phyloP scores from a whole-genome alignment of 768 basidiomycete species.

The Mycena sanguinolenta region DNA sequence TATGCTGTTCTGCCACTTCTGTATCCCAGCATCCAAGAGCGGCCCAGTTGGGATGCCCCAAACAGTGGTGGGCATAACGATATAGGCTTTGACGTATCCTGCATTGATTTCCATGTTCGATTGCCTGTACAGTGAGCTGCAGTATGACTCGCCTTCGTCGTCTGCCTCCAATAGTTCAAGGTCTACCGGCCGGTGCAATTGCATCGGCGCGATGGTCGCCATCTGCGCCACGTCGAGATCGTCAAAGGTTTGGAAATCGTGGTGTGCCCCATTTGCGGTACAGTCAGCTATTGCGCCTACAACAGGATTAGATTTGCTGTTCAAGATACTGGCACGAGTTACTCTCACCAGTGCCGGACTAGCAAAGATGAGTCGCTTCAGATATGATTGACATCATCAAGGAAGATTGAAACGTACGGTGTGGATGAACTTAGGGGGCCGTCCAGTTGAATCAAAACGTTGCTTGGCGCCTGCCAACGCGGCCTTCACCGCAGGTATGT shows the following conservation, averaged over 20 bases:
- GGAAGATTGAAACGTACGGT: slow-evolving; percentile 18
- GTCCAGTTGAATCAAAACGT: slow-evolving; percentile 20
- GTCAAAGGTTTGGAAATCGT: slow-evolving; percentile 42
- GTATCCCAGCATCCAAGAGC: slow-evolving; percentile 28
- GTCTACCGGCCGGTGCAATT: slow-evolving; percentile 51
- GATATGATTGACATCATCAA: neutral
- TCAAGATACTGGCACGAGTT: neutral
- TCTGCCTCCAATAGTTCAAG: slow-evolving; percentile 48
- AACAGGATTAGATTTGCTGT: neutral
- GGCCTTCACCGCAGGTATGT: slow-evolving; percentile 20
- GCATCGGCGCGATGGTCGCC: slow-evolving; percentile 43
- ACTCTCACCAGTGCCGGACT: slow-evolving; percentile 29
- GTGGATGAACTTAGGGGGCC: slow-evolving; percentile 27
- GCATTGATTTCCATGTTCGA: neutral
- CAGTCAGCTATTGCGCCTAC: slow-evolving; percentile 28
- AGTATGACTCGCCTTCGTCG: slow-evolving; percentile 42
- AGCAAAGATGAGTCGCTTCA: neutral
- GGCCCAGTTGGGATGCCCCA: slow-evolving; percentile 35
- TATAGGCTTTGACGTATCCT: slow-evolving; percentile 48
- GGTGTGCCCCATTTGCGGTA: slow-evolving; percentile 36
- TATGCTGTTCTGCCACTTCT: slow-evolving; percentile 38
- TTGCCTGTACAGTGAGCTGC: neutral
- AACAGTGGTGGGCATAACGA: slow-evolving; percentile 44
- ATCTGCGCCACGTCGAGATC: slow-evolving; percentile 47
- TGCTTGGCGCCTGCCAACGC: slow-evolving; percentile 22